Base-by-base conservation (phyloP, 768 basidiomycete species). In the Suillus brevipes region DNA sequence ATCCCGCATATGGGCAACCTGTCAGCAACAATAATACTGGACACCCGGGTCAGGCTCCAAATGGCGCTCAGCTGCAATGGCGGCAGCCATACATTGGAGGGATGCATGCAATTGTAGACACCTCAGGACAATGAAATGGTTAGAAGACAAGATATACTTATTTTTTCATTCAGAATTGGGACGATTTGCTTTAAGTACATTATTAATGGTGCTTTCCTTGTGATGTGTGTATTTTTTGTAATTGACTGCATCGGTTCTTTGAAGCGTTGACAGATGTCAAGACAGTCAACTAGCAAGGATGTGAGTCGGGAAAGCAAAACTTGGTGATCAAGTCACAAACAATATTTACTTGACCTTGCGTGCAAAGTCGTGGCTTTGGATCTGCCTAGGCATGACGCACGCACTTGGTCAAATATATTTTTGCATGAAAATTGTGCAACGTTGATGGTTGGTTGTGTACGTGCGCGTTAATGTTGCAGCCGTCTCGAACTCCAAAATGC, bases 31-130 rank as follows among this genome's bases (percentile, higher is more conserved):
- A n/a, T 20, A 55, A n/a, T n/a, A 14, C 34, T 12, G 34, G 20
- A n/a, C 31, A 34, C 6, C 53, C 34, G 18, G 53, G 31, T 67
- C 76, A 71, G 60, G 72, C 70, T 69, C 62, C 68, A 68, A 72
- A 72, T 38, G 55, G 68, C 58, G 68, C 72, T 58, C 69, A 66
- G 42, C 66, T 79, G 57, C 75, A 76, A 55, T 81, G 78, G 80
- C 79, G 75, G 65, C 70, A 66, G 61, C 75, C 78, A 58, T 78
- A 79, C 49, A 63, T 65, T 31, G 77, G 79, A 58, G 40, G 40
- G 25, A 1, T 25, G 18, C 28, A 12, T n/a, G 38, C 28, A 20
- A 31, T 31, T 42, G 10, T 31, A 42, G 18, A 42, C 5, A 13
- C 18, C 42, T 42, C 10, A 3, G 12, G 7, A 20, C 25, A 13